Evolutionary conservation across 768 basidiomycete genomes (phyloP), one percentile per base, ranked within the genome.

Genomic region (Neoboletus brunneissimus): DNA sequence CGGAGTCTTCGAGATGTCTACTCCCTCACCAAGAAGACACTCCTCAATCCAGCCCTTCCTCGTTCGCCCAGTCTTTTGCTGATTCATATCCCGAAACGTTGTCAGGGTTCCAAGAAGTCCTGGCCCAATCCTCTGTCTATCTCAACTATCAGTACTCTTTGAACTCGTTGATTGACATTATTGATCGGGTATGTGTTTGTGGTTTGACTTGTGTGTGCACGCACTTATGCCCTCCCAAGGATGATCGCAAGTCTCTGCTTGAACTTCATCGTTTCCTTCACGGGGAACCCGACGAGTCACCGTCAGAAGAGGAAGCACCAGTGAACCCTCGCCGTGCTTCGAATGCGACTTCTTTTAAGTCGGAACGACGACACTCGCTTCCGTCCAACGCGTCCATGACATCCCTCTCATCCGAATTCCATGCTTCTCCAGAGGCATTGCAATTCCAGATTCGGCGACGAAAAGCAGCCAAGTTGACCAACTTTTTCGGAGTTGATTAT

Each of bases 401-500:
- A 6, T 88, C 87, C 16, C 69, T 87, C 44, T 69, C 78, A 20
- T 83, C 86, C 16, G 82, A 85, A 53, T 78, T 72, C 51, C 35
- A 76, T 27, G 44, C 72, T 18, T 62, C 79, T 20, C 70, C 78
- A 25, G 77, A 82, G 58, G 18, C 29, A 16, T 63, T 67, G 22
- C 63, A 40, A 63, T 92, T 93, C 77, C 87, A 92, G 69, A 69
- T 79, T 54, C 85, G 90, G 46, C 77, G 91, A 51, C 76, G 84
- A 41, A 77, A 86, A 55, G 91, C 90, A 5, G 90, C 91, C 58
- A 94, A 94, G 76, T 78, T 94, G 57, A 87, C 88, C 27, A 80
- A 87, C 72, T 93, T 93, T 79, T 94, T 94, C 72, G 91, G 91
- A 23, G 91, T 92, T 41, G 81, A 91, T 68, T 92, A 94, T 70